phyloP scores from a whole-genome alignment of 768 basidiomycete genomes.

The Rhizopogon vesiculosus region DNA sequence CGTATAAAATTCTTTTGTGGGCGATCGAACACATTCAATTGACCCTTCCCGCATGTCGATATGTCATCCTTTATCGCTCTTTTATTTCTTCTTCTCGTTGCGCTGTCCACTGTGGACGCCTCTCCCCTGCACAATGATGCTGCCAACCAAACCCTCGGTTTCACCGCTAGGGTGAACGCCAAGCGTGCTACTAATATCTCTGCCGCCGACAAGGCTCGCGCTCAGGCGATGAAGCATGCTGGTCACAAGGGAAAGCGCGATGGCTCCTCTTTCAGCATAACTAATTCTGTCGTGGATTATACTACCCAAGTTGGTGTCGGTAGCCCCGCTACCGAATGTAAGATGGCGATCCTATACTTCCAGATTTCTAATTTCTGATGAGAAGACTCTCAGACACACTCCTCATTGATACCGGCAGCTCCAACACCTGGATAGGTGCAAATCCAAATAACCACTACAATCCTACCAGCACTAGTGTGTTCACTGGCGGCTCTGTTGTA shows the following conservation, averaged over 20 bases:
- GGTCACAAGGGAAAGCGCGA: slow-evolving; percentile 4
- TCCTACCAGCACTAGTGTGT: slow-evolving; percentile 10
- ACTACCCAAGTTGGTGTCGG: slow-evolving; percentile 23
- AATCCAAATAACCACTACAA: slow-evolving; percentile 7
- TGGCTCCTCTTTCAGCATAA: slow-evolving; percentile 2
- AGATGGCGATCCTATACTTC: not conserved
- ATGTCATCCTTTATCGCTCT: slow-evolving; percentile 13
- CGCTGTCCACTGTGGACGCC: slow-evolving; percentile 9
- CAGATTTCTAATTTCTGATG: not conserved
- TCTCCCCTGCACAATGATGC: slow-evolving; percentile 6
- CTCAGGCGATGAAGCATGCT: slow-evolving; percentile 4
- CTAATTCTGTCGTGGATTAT: slow-evolving; percentile 20
- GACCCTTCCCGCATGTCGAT: slow-evolving; percentile 1
- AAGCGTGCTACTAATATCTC: slow-evolving; percentile 6
- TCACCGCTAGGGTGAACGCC: slow-evolving; percentile 10
- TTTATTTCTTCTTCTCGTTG: slow-evolving; percentile 10
- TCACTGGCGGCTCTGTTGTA: slow-evolving; percentile 18
- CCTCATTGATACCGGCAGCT: slow-evolving; percentile 29
- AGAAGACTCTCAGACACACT: slow-evolving; percentile 15
- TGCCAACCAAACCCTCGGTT: slow-evolving; percentile 7
- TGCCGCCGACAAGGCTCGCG: slow-evolving; percentile 18
- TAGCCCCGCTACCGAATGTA: slow-evolving; percentile 22
- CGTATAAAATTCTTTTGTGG: not conserved
- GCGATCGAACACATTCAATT: not conserved
- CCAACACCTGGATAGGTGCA: slow-evolving; percentile 29